Percentiles rank a stretch among this genome's conserved stretches.
phyloP scores from a whole-genome alignment of 78 protist species.

The slime mould (Dictyostelium discoideum) region dicty_2.7 NC_007088.5:6682501-6683000 shows the following conservation, averaged over 20 bases:
- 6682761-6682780: constrained; percentile 59
- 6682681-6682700: constrained; percentile 97
- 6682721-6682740: constrained; percentile 93
- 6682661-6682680: constrained; percentile 91
- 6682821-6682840: constrained; percentile 94
- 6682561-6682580: constrained; percentile 73
- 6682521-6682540: constrained; percentile 78
- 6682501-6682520: constrained; percentile 95
- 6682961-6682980: constrained; percentile 61
- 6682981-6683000: constrained; percentile 89
- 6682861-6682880: constrained; percentile 95
- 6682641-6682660: constrained; percentile 86
- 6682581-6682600: constrained; percentile 35
- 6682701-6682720: constrained; percentile 86
- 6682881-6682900: constrained; percentile 95
- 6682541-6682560: constrained; percentile 85
- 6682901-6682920: constrained; percentile 97
- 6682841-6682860: constrained; percentile 98
- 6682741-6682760: constrained; percentile 88
- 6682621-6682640: constrained; percentile 80
- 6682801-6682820: constrained; percentile 90
- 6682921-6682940: constrained; percentile 91
- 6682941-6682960: constrained; percentile 43
- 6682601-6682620: constrained; percentile 59
- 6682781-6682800: constrained; percentile 94